phyloP scores from a whole-genome alignment of 768 basidiomycete species.

The Kwoniella bestiolae region DNA sequence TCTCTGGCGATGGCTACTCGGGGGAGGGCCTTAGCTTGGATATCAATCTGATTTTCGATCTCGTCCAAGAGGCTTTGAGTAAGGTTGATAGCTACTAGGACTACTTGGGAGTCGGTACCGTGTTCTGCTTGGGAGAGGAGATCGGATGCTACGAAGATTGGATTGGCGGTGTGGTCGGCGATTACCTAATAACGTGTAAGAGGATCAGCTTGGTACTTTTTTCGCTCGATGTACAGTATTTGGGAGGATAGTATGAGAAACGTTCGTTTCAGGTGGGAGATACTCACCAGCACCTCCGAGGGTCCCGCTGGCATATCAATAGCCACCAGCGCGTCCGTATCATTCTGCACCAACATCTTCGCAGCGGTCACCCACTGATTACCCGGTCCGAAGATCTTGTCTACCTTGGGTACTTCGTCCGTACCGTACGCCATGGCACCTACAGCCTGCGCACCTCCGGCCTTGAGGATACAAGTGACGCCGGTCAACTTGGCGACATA shows the following conservation, averaged over 20 bases:
- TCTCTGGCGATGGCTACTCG: conserved; percentile 88
- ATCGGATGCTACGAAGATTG: conserved; percentile 93
- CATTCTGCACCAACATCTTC: conserved; percentile 99
- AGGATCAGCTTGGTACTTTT: neutral
- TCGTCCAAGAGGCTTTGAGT: conserved; percentile 65
- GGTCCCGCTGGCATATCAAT: conserved; percentile 99
- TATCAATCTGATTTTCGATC: conserved; percentile 83
- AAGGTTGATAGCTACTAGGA: conserved; percentile 80
- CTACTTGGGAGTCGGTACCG: conserved; percentile 96
- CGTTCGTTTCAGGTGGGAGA: too few relatives aligned
- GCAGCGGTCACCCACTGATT: conserved; percentile 99
- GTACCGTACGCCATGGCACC: conserved; percentile 98
- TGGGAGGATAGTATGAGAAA: too few relatives aligned
- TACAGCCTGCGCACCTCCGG: conserved; percentile 94
- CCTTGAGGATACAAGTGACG: conserved; percentile 86
- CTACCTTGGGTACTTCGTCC: conserved; percentile 91
- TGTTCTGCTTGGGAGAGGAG: conserved; percentile 98
- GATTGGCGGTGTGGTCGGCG: conserved; percentile 81
- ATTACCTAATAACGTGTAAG: conserved; percentile 70
- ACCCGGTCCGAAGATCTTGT: conserved; percentile 98
- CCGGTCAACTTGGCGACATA: conserved; percentile 92
- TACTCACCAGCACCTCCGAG: conserved; percentile 89
- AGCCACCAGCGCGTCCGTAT: conserved; percentile 91
- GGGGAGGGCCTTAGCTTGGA: conserved; percentile 80
- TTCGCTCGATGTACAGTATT: neutral